These are phyloP conservation scores for Cicer judaicum DNA, from an alignment of 306 rosid species.

Conservation along the genomic window DNA sequence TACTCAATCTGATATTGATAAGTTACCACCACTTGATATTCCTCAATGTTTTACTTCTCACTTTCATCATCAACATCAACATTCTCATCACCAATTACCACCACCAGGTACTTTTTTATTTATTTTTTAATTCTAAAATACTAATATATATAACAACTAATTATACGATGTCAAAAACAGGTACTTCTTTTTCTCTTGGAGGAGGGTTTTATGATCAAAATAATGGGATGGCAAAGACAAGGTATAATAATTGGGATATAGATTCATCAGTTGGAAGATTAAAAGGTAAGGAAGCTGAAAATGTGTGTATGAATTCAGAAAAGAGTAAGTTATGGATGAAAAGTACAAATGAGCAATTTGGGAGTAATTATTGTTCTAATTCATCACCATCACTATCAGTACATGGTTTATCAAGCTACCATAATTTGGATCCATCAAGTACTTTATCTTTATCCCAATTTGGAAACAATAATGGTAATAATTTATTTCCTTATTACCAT, in stretches of 20 bases:
- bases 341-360: constrained; percentile 32
- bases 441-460: constrained; percentile 65
- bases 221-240: neutral
- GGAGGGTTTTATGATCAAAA: constrained; percentile 40
- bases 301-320: neutral
- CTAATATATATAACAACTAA: too few relatives aligned
- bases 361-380: neutral
- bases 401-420: neutral
- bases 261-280: constrained; percentile 16
- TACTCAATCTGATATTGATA: constrained; percentile 75
- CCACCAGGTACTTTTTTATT: constrained; percentile 30
- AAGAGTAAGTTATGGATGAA: constrained; percentile 46
- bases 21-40: constrained; percentile 79
- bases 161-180: neutral
- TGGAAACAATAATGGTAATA: constrained; percentile 69
- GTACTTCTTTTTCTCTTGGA: constrained; percentile 43
- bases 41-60: constrained; percentile 55
- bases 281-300: constrained; percentile 36
- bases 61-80: constrained; percentile 59
- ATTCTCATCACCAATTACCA: constrained; percentile 34
- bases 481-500: constrained; percentile 20
- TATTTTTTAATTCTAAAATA: too few relatives aligned
- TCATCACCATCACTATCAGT: too few relatives aligned
- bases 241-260: constrained; percentile 18
- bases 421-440: constrained; percentile 52